These are phyloP conservation scores for Cenchrus americanus DNA, from an alignment of 176 grass and related monocot genomes.

Conservation along the genomic window DNA sequence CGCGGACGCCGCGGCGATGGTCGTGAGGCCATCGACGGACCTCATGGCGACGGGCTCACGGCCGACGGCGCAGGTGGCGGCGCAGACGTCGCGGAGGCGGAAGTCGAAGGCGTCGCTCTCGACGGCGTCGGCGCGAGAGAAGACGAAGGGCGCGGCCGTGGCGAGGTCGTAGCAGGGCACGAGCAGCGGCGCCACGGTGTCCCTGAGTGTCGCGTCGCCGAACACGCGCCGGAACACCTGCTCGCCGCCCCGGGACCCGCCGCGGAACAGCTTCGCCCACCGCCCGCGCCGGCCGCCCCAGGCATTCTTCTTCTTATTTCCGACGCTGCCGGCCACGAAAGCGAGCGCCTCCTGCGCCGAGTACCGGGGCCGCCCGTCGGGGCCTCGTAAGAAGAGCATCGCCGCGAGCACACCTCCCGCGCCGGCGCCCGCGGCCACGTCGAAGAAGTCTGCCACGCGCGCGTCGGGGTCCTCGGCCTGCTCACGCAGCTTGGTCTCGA, in stretches of 20 bases:
- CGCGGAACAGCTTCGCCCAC: constrained; percentile 35
- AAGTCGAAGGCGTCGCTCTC: constrained; percentile 80
- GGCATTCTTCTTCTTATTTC: background rate
- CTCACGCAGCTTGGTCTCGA: constrained; percentile 56
- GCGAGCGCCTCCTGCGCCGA: constrained; percentile 57
- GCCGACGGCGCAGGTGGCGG: constrained; percentile 36
- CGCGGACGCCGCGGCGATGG: constrained; percentile 54
- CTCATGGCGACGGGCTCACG: constrained; percentile 23
- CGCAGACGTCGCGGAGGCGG: constrained; percentile 69
- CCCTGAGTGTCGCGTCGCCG: constrained; percentile 70
- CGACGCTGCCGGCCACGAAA: constrained; percentile 36
- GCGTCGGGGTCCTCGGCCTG: constrained; percentile 32
- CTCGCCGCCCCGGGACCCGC: constrained; percentile 10
- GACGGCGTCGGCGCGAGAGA: constrained; percentile 86
- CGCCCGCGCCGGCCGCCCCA: constrained; percentile 18
- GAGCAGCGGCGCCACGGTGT: constrained; percentile 70
- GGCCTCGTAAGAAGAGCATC: constrained; percentile 54
- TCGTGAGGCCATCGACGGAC: constrained; percentile 53
- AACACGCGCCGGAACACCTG: constrained; percentile 45
- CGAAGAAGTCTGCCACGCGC: constrained; percentile 72
- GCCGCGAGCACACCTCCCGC: constrained; percentile 56
- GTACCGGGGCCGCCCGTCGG: constrained; percentile 57
- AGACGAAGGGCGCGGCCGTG: constrained; percentile 72
- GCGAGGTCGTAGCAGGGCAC: constrained; percentile 81
- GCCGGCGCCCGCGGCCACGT: constrained; percentile 65